Evolutionary conservation across 2,329 filamentous ascomycete species (phyloP).

Genomic region (Nemania sp.): DNA sequence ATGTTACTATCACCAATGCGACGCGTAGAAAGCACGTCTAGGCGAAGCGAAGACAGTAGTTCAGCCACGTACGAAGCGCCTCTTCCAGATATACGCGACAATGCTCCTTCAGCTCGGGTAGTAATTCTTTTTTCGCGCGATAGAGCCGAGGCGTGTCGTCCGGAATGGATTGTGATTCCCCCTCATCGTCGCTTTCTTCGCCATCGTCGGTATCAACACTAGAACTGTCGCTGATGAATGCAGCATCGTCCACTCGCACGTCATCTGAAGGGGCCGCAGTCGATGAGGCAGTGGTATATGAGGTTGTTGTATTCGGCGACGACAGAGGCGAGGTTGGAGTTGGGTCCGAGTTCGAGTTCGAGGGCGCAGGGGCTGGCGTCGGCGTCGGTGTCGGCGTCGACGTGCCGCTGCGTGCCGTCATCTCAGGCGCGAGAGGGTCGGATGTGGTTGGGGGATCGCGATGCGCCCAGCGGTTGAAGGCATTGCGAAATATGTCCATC

Average conservation of each 20-base stretch:
- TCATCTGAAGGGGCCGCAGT: conserved; percentile 3
- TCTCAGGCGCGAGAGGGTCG: conserved; percentile 5
- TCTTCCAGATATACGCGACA: conserved; percentile 76
- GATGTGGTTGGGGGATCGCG: conserved; percentile 11
- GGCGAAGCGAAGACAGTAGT: background rate
- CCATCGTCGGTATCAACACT: background rate
- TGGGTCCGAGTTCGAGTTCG: background rate
- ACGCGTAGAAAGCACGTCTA: too few relatives aligned
- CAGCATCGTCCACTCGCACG: background rate
- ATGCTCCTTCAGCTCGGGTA: conserved; percentile 66
- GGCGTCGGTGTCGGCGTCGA: background rate
- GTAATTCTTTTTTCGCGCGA: conserved; percentile 54
- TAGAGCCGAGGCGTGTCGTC: conserved; percentile 49
- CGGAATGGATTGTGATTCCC: background rate
- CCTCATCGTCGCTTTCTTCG: background rate
- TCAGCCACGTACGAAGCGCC: conserved; percentile 61
- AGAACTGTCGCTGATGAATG: background rate
- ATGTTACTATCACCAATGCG: too few relatives aligned
- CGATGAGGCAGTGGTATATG: conserved; percentile 4
- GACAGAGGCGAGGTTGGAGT: conserved; percentile 18
- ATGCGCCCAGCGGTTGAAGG: conserved; percentile 18
- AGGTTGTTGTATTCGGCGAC: conserved; percentile 9
- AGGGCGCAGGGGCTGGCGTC: background rate
- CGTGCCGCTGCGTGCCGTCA: conserved; percentile 10
- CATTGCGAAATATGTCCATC: conserved; percentile 20